Evolutionary conservation across 202 grass and related monocot species (phyloP), one percentile per base, ranked within the genome.

Genomic region (Bolboschoenoplectus hybrid): DNA sequence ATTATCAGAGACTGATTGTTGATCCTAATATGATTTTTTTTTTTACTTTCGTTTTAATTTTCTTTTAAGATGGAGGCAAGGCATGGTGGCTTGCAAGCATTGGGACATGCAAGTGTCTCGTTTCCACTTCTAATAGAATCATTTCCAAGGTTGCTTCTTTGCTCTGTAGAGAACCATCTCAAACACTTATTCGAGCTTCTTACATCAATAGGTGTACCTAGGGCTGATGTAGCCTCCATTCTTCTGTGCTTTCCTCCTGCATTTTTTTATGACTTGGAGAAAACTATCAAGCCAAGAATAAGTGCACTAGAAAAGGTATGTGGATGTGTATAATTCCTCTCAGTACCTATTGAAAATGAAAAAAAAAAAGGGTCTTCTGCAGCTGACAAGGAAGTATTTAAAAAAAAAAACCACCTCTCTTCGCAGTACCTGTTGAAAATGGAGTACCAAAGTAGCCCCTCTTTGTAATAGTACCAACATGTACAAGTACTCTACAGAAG

Each of bases 101-200:
- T 97, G 79, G 93, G 88, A 9, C 55, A 89, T 52, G 88, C 80
- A 88, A 88, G 90, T 66, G 67, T 89, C 38, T 89, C 87, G 44
- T 92, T 97, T 92, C 87, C 91, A 0, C 91, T 92, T 75, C 75
- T 97, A 63, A 92, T 95, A 9, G 93, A 97, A 91, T 93, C 95
- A 82, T 97, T 93, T 92, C 93, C 95, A 69, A 91, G 89, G 92
- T 86, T 95, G 71, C 91, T 97, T 74, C 86, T 88, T 55, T 85
- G 87, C 50, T 91, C 93, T 64, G 87, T 89, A 78, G 87, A 93
- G 50, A 86, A 87, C 50, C 90, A 93, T 95, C 89, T 97, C 13
- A 82, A 92, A 57, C 72, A 88, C 49, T 88, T 97, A 77, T 74
- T 92, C 82, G 61, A 58, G 74, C 92, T 95, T 86, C 88, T 97